Conservation (phyloP, 2,329 filamentous ascomycete genomes). For the Cercospora sp. region DNA sequence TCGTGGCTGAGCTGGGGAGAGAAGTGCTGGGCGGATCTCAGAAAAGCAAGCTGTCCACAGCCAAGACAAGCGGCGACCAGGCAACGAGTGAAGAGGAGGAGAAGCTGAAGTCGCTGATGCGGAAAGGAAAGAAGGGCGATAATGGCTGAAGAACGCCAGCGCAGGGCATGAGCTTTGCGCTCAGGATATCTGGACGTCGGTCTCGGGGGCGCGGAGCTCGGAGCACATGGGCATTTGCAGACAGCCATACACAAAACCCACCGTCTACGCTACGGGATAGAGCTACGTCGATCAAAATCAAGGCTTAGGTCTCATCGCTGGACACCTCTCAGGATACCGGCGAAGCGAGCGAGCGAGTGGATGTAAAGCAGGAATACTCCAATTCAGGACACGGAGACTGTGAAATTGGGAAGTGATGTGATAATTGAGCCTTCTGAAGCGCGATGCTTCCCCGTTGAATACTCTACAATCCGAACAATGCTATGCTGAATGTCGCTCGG, state of each 20-base stretch:
- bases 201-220: neutral
- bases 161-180: neutral
- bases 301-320: neutral
- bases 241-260: neutral
- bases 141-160: neutral
- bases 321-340: neutral
- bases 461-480: neutral
- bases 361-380: neutral
- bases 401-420: neutral
- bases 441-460: neutral
- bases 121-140: slow-evolving; percentile 5
- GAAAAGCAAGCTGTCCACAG: slow-evolving; percentile 25
- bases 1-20: slow-evolving; percentile 37
- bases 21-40: slow-evolving; percentile 35
- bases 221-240: neutral
- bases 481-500: neutral
- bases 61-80: neutral
- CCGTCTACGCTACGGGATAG: neutral
- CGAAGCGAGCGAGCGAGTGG: neutral
- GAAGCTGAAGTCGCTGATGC: slow-evolving; percentile 14
- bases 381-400: neutral
- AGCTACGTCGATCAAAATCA: neutral
- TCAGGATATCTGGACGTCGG: neutral
- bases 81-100: slow-evolving; percentile 14
- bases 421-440: neutral